phyloP scores from a whole-genome alignment of 148 eudicot genomes.

The Pharnaceum exiguum region DNA sequence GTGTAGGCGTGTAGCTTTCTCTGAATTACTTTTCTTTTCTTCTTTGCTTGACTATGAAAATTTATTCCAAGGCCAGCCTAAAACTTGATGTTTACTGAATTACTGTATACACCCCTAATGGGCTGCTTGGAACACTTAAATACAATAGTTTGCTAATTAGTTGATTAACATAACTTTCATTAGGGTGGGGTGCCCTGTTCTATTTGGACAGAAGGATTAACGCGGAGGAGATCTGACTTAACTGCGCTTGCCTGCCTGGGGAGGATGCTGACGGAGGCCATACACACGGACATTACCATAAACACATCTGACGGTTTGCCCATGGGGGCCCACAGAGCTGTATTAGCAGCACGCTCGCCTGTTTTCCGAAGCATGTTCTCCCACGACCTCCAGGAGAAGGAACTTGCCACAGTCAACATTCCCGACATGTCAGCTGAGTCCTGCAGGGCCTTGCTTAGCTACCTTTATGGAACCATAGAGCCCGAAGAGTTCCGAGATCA shows the following conservation, averaged over 20 bases:
- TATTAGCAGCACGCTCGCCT: conserved; percentile 78
- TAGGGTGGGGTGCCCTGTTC: conserved; percentile 73
- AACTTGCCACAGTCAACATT: conserved; percentile 51
- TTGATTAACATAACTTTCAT: too few species aligned
- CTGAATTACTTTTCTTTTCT: too few species aligned
- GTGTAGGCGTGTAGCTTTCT: too few species aligned
- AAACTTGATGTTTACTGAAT: too few species aligned
- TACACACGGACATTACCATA: conserved; percentile 80
- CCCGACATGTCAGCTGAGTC: conserved; percentile 72
- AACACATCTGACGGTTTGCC: conserved; percentile 62
- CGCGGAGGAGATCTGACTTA: conserved; percentile 35
- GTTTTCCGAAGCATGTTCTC: conserved; percentile 88
- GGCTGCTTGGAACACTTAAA: too few species aligned
- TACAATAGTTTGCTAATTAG: too few species aligned
- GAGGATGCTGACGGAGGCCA: conserved; percentile 70
- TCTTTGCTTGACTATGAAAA: too few species aligned
- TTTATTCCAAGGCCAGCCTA: too few species aligned
- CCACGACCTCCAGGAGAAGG: conserved; percentile 73
- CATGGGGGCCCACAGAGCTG: conserved; percentile 75
- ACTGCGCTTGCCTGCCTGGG: conserved; percentile 53
- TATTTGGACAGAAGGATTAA: conserved; percentile 59
- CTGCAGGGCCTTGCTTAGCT: conserved; percentile 66
- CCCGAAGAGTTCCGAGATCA: conserved; percentile 59
- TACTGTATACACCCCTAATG: too few species aligned
- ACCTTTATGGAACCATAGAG: conserved; percentile 60